phyloP scores from a whole-genome alignment of 345 rosid genomes.

The Erodium maritimum region DNA sequence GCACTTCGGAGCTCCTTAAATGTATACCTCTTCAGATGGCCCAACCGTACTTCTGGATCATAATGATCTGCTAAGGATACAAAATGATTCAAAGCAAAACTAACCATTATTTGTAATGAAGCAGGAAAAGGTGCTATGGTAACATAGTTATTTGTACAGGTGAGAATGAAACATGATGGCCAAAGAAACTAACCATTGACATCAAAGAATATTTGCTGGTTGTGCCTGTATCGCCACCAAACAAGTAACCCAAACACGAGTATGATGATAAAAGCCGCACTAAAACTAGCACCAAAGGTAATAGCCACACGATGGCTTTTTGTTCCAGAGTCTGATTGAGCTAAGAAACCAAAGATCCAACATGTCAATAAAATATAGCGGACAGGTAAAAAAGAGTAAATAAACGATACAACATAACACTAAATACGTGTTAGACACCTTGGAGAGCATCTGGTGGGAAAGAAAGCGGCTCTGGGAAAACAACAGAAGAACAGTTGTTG shows the following conservation, averaged over 20 bases:
- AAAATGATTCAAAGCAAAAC: background rate
- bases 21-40: conserved; percentile 73
- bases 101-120: background rate
- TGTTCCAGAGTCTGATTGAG: conserved; percentile 37
- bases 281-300: conserved; percentile 79
- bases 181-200: conserved; percentile 61
- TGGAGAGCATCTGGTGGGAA: conserved; percentile 68
- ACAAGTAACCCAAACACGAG: conserved; percentile 45
- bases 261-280: conserved; percentile 57
- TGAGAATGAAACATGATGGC: background rate
- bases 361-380: background rate
- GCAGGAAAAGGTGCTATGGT: background rate
- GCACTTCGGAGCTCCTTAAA: conserved; percentile 90
- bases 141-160: background rate
- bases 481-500: conserved; percentile 72
- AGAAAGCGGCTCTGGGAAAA: conserved; percentile 85
- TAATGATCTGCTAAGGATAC: conserved; percentile 58
- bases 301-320: conserved; percentile 57
- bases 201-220: conserved; percentile 93
- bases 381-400: no score
- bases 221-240: conserved; percentile 85
- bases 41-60: conserved; percentile 78
- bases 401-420: background rate
- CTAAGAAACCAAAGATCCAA: conserved; percentile 21
- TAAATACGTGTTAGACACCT: conserved; percentile 21